These are phyloP conservation scores for Myochromella boudieri DNA, from an alignment of 768 basidiomycete genomes.

Conservation along the genomic window DNA sequence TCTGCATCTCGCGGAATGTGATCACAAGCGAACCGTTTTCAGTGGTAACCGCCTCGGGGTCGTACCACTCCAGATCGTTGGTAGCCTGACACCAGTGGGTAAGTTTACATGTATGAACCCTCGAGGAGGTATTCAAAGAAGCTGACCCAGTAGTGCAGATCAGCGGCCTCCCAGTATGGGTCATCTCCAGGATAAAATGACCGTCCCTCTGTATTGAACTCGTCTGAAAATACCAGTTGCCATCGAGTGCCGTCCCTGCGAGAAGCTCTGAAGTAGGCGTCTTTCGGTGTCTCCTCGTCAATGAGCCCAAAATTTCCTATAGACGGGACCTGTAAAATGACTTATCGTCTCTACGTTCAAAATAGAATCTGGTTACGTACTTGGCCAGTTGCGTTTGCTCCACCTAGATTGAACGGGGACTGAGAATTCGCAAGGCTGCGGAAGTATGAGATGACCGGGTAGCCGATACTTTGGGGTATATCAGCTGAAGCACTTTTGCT, in stretches of 20 bases:
- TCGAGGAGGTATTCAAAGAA: not conserved
- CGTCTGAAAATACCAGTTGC: constrained; percentile 76
- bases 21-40: constrained; percentile 69
- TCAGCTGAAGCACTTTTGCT: not conserved
- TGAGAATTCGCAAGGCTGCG: not conserved
- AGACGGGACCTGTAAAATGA: constrained; percentile 59
- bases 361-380: constrained; percentile 29
- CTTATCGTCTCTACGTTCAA: not conserved
- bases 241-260: constrained; percentile 56
- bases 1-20: constrained; percentile 56
- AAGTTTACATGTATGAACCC: not conserved
- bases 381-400: constrained; percentile 71
- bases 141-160: constrained; percentile 76
- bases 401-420: constrained; percentile 38
- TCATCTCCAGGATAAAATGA: constrained; percentile 84
- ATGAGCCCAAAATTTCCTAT: constrained; percentile 61
- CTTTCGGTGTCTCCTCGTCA: constrained; percentile 58
- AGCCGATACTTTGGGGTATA: constrained; percentile 37
- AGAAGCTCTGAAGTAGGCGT: constrained; percentile 52
- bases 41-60: constrained; percentile 74
- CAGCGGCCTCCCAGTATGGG: constrained; percentile 80
- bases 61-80: constrained; percentile 86
- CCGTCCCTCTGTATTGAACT: constrained; percentile 75
- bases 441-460: constrained; percentile 39
- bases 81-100: constrained; percentile 40